Evolutionary conservation across 1,284 basidiomycete genomes (phyloP), one percentile per base, ranked within the genome.

Genomic region (Tilletia indica): DNA sequence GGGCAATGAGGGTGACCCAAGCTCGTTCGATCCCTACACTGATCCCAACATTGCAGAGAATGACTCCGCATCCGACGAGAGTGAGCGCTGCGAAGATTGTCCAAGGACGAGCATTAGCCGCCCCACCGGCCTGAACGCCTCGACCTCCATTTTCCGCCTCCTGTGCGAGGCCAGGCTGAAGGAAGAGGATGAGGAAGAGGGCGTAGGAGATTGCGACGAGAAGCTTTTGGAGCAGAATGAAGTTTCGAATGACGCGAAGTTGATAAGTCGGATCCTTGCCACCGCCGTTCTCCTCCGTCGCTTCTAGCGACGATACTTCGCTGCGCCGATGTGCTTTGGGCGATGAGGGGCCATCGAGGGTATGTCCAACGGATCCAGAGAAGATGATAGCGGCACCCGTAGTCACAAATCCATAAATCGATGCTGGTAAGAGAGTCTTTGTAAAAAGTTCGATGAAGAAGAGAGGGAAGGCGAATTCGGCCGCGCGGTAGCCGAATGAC

Each of bases 1-100:
- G 58, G 0, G 86, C 86, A 71, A 88, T 87, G 63, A 84, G 79
- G 0, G 86, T 86, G 0, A 87, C 87, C 88, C 88, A 89, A 72
- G 89, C 88, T n/a, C 88, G 82, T 78, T 89, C 88, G n/a, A 89
- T 85, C 0, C 87, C 86, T 1, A 89, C 86, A 0, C 86, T 86
- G 51, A 88, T 87, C 11, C 86, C 86, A 0, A 87, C 86, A 61
- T 86, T 87, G 4, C 86, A 84, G 0, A 89, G 80, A 45, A 77
- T 76, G 2, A 81, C 68, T 3, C 73, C 72, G 49, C 76, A 87
- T 0, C 87, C 87, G 2, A 82, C 79, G 1, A 87, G 3, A 0
- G 86, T 82, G 47, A 89, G 84, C n/a, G 85, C 67, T 0, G 83
- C 80, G 74, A 88, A 87, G 67, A 86, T 76, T 11, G 74, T 42